A percentile compares a stretch with the other conserved stretches of the same genome.
Conservation (phyloP, 495 filamentous ascomycete species). For the Trichoderma gamsii region DNA sequence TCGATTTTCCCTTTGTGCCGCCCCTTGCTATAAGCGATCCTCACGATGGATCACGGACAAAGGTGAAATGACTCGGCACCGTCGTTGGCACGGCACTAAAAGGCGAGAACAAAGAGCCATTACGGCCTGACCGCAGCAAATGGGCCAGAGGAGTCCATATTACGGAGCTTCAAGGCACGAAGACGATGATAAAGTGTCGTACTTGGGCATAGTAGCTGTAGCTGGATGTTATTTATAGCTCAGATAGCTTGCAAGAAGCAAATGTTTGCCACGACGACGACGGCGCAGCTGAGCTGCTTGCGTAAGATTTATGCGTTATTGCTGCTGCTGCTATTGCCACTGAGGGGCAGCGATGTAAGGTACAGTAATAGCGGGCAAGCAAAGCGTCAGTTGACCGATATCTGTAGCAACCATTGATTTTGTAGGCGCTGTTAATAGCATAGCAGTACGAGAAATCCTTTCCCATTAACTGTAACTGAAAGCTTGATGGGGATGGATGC, state of each 20-base stretch:
- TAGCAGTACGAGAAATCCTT: too few relatives aligned
- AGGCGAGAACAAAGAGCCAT: too few relatives aligned
- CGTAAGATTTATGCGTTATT: not conserved
- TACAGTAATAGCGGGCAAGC: too few relatives aligned
- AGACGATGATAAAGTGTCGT: not conserved
- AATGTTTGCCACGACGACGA: conserved; percentile 1
- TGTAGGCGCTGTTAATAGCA: too few relatives aligned
- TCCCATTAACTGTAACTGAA: not conserved
- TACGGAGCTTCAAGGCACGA: too few relatives aligned
- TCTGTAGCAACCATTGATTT: too few relatives aligned
- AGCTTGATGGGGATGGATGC: not conserved
- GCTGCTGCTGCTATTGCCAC: not conserved
- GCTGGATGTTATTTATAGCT: not conserved
- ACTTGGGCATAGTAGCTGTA: not conserved
- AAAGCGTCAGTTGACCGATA: too few relatives aligned
- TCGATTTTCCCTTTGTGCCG: not conserved
- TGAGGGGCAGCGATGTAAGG: not conserved
- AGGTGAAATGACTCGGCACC: too few relatives aligned
- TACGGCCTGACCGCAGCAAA: too few relatives aligned
- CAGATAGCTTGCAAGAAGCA: not conserved
- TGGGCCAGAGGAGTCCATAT: too few relatives aligned
- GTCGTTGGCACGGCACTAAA: too few relatives aligned
- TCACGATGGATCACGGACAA: too few relatives aligned
- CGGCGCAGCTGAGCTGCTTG: conserved; percentile 3
- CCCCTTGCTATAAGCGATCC: not conserved